phyloP scores from a whole-genome alignment of 2,329 filamentous ascomycete species.

The Boeremia lycopersici region DNA sequence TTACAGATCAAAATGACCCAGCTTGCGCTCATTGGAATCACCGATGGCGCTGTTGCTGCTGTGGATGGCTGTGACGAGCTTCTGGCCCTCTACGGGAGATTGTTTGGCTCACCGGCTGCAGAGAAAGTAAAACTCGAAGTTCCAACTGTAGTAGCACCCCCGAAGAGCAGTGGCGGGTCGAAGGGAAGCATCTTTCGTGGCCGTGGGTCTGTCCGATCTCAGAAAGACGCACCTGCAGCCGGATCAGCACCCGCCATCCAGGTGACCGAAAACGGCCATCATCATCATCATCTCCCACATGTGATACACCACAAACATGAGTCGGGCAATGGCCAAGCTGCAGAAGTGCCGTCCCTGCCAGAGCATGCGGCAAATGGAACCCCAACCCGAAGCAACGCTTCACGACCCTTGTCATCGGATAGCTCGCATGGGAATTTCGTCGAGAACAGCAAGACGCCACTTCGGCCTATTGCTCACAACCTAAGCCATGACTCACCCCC shows the following conservation, averaged over 20 bases:
- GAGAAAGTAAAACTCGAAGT: constrained; percentile 46
- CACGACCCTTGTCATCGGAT: constrained; percentile 28
- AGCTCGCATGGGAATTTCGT: constrained; percentile 34
- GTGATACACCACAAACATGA: constrained; percentile 41
- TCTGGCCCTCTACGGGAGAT: constrained; percentile 76
- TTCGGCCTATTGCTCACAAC: constrained; percentile 52
- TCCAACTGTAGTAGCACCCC: constrained; percentile 61
- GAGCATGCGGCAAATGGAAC: constrained; percentile 28
- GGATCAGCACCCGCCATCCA: constrained; percentile 72
- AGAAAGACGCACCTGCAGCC: constrained; percentile 32
- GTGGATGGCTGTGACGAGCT: constrained; percentile 89
- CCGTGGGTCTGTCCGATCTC: constrained; percentile 15
- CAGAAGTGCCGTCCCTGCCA: constrained; percentile 35
- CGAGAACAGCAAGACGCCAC: constrained; percentile 43
- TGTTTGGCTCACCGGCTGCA: constrained; percentile 70
- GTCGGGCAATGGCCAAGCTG: constrained; percentile 23
- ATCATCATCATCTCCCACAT: constrained; percentile 45
- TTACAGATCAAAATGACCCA: constrained; percentile 98
- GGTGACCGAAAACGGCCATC: constrained; percentile 68
- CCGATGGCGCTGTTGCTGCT: constrained; percentile 82
- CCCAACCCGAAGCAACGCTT: constrained; percentile 18
- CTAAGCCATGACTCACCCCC: constrained; percentile 46
- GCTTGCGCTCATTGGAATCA: constrained; percentile 78
- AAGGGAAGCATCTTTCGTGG: constrained; percentile 79
- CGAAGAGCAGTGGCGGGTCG: constrained; percentile 67